Conservation (phyloP, 2,329 filamentous ascomycete genomes). For the Plenodomus biglobosus region DNA sequence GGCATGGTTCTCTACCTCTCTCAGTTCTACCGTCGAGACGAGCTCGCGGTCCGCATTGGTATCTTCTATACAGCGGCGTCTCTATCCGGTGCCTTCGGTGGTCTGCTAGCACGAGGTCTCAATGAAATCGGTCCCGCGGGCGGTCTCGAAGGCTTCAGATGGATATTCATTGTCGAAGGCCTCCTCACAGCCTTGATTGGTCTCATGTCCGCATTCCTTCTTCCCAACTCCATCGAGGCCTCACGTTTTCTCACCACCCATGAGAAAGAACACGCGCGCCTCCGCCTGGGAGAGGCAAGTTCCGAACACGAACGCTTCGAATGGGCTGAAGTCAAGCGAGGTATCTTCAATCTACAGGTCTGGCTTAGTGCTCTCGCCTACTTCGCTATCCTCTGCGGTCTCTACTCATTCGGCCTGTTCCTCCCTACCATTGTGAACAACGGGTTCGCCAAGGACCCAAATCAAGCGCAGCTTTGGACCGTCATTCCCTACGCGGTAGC, state of each 20-base stretch:
- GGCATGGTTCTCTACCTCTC: constrained; percentile 70
- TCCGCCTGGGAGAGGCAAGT: constrained; percentile 48
- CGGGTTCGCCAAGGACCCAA: constrained; percentile 56
- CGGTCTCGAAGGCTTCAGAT: constrained; percentile 60
- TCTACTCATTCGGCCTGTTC: constrained; percentile 67
- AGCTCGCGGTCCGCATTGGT: constrained; percentile 65
- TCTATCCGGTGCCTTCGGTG: constrained; percentile 65
- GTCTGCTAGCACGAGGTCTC: constrained; percentile 62
- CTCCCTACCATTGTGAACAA: constrained; percentile 66
- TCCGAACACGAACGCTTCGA: constrained; percentile 52
- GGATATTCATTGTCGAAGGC: constrained; percentile 65
- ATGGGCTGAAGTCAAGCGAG: constrained; percentile 65
- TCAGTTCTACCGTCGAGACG: constrained; percentile 60
- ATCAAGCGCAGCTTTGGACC: constrained; percentile 63
- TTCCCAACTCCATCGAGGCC: constrained; percentile 59
- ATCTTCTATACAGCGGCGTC: constrained; percentile 69
- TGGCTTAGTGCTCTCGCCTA: constrained; percentile 66
- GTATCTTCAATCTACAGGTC: constrained; percentile 61
- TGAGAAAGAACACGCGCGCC: constrained; percentile 55
- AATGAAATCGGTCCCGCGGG: constrained; percentile 60
- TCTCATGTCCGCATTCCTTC: constrained; percentile 53
- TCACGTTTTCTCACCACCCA: constrained; percentile 57
- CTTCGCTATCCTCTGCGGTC: constrained; percentile 59
- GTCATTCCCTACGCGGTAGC: constrained; percentile 66
- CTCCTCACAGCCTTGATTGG: constrained; percentile 57